These are phyloP conservation scores for Claviceps pazoutovae DNA, from an alignment of 2,329 filamentous ascomycete genomes.

Conservation along the genomic window DNA sequence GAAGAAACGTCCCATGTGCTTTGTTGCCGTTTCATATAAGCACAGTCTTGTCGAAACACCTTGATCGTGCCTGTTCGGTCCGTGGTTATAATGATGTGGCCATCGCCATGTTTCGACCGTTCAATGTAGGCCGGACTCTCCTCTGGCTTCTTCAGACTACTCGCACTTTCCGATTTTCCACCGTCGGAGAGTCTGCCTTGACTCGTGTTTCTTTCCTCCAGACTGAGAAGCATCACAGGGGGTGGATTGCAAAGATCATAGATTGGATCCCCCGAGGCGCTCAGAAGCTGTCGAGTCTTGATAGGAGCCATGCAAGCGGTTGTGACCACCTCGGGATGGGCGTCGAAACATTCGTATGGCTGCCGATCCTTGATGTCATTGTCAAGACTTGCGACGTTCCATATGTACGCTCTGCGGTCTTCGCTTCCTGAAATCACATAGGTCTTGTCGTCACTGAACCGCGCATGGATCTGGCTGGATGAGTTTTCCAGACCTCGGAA, in stretches of 20 bases:
- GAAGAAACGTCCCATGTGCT: constrained; percentile 69
- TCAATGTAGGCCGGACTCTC: constrained; percentile 67
- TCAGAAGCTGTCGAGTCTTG: constrained; percentile 62
- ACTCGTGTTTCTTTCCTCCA: constrained; percentile 43
- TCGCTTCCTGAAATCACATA: constrained; percentile 91
- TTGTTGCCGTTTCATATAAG: constrained; percentile 60
- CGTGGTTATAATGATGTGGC: constrained; percentile 84
- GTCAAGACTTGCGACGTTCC: constrained; percentile 45
- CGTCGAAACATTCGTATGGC: constrained; percentile 80
- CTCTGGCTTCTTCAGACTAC: constrained; percentile 34
- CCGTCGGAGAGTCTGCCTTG: constrained; percentile 25
- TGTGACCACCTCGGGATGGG: constrained; percentile 78
- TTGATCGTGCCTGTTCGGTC: constrained; percentile 84
- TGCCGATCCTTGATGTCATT: constrained; percentile 62
- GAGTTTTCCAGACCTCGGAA: constrained; percentile 84
- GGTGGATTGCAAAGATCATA: constrained; percentile 95
- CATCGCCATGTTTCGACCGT: constrained; percentile 60
- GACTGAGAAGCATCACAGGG: constrained; percentile 66
- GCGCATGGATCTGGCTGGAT: constrained; percentile 79
- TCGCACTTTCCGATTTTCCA: constrained; percentile 20
- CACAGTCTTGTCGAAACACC: constrained; percentile 90
- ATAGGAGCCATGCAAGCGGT: constrained; percentile 76
- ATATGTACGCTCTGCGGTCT: constrained; percentile 79
- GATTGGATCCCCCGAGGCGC: constrained; percentile 77
- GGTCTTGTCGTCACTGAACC: constrained; percentile 72